Base-by-base conservation (phyloP, 2,329 filamentous ascomycete species). In the Coniella lustricola region DNA sequence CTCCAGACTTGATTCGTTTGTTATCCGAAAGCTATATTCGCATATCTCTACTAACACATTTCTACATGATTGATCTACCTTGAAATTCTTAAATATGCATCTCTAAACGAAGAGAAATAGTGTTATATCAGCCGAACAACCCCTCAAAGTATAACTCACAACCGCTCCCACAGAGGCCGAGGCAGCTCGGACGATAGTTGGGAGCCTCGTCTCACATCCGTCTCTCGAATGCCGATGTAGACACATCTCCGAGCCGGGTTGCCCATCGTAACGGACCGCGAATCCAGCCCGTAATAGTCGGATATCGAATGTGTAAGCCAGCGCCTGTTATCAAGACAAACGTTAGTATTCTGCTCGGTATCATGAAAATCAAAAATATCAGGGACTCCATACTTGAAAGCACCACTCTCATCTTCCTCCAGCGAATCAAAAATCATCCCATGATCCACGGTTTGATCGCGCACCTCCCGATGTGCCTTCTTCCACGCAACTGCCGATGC, bases 301-400 rank as follows among this genome's bases (percentile, higher is more conserved):
- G 88, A 91, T 54, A 97, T 90, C 50, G 87, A 86, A 66, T 97
- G 90, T 1, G 94, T 88, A 46, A 97, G 79, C 87, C 90, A 97
- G 55, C 91, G 86, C 56, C 87, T 91, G 39, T 20, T 31, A 25
- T 35, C 13, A 10, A 29, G 25, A 10, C 21, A 21, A 42, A 20
- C n/a, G n/a, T n/a, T n/a, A n/a, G n/a, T n/a, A n/a, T n/a, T n/a
- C n/a, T n/a, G n/a, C n/a, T n/a, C n/a, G n/a, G n/a, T n/a, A n/a
- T n/a, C n/a, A n/a, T n/a, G 22, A 16, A 41, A 10, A 31, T 13
- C n/a, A 10, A 20, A 17, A 17, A 17, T 21, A 38, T 53, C 46
- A 58, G 55, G 29, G 29, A 1, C 17, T 5, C 9, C 40, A 60
- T 69, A 91, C 84, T 87, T 90, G 70, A 95, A 96, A 3, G 84